These are phyloP conservation scores for Pleurotus cornucopiae DNA, from an alignment of 768 basidiomycete genomes.

Conservation along the genomic window DNA sequence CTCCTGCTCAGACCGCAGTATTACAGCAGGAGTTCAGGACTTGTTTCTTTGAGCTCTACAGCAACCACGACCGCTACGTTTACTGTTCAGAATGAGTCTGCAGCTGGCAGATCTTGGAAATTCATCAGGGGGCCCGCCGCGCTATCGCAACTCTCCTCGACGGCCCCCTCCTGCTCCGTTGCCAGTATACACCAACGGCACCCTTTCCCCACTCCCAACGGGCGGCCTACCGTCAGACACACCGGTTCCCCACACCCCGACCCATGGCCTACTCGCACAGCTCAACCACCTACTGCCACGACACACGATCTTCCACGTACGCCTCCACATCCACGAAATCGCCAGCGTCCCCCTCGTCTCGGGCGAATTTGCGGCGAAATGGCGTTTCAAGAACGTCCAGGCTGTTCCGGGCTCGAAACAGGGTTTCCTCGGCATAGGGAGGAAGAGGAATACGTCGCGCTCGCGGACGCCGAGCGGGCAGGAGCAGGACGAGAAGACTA, in stretches of 20 bases:
- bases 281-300: slow-evolving; percentile 57
- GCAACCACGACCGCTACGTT: not conserved
- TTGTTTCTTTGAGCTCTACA: not conserved
- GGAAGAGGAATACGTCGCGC: slow-evolving; percentile 12
- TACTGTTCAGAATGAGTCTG: not conserved
- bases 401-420: slow-evolving; percentile 27
- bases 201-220: not conserved
- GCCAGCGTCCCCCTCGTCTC: slow-evolving; percentile 66
- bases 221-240: not conserved
- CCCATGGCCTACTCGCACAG: slow-evolving; percentile 47
- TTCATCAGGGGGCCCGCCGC: not conserved
- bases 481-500: slow-evolving; percentile 16
- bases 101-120: not conserved
- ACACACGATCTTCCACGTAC: slow-evolving; percentile 63
- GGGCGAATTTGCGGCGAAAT: slow-evolving; percentile 66
- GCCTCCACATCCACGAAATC: slow-evolving; percentile 61
- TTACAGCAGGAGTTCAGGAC: not conserved
- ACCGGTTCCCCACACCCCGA: slow-evolving; percentile 7
- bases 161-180: slow-evolving; percentile 2
- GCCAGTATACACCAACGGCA: not conserved
- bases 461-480: slow-evolving; percentile 15
- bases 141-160: not conserved
- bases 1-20: not conserved
- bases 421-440: slow-evolving; percentile 32
- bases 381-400: slow-evolving; percentile 65